Evolutionary conservation across 306 rosid species (phyloP).

Genomic region (Nissolia schottii): DNA sequence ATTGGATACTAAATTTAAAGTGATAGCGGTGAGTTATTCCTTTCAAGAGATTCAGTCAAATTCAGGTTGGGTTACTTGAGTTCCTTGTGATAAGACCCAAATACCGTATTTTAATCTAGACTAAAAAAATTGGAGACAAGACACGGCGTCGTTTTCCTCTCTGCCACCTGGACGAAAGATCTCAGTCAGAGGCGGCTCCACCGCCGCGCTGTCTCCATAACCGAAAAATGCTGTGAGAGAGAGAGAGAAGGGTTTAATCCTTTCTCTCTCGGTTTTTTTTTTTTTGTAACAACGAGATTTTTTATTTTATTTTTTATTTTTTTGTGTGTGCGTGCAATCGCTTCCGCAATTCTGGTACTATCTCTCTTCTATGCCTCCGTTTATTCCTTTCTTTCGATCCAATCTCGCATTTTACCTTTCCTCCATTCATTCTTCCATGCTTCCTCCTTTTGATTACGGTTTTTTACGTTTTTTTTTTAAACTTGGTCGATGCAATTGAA

Average conservation of each 20-base stretch:
- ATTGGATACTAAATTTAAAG: too few species aligned
- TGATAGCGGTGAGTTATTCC: too few species aligned
- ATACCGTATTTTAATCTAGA: too few species aligned
- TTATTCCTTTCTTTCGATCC: not conserved
- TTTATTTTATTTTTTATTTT: too few species aligned
- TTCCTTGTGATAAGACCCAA: too few species aligned
- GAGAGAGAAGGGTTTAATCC: constrained; percentile 9
- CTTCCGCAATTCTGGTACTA: constrained; percentile 16
- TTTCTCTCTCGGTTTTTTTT: not conserved
- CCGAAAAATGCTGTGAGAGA: not conserved
- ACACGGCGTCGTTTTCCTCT: not conserved
- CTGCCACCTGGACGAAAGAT: not conserved
- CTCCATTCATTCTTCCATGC: not conserved
- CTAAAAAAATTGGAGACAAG: too few species aligned
- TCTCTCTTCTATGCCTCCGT: not conserved
- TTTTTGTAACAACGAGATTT: not conserved
- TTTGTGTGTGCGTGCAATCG: not conserved
- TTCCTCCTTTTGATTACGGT: not conserved
- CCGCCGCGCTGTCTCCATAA: too few species aligned
- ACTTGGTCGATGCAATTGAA: not conserved
- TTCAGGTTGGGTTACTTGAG: too few species aligned
- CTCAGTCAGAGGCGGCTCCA: too few species aligned
- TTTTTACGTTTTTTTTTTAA: not conserved
- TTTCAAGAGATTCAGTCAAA: too few species aligned
- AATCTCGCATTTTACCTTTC: not conserved